phyloP scores from a whole-genome alignment of 306 rosid species.

The Leucaena leucocephala region DNA sequence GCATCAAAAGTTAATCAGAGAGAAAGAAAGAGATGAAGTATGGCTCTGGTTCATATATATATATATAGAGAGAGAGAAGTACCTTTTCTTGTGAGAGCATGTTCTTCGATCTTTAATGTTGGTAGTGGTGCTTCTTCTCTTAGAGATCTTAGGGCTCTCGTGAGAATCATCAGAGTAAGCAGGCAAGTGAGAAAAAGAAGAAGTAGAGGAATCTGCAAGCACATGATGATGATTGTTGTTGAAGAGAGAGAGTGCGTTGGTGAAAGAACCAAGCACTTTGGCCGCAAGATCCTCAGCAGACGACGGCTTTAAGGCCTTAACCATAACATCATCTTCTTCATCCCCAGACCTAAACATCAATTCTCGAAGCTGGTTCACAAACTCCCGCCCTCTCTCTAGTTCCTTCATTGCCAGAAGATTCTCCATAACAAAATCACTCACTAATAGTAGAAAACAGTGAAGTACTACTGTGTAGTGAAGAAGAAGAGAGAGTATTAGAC shows the following conservation, averaged over 20 bases:
- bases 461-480: neutral
- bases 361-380: constrained; percentile 41
- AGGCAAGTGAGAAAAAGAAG: neutral
- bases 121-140: constrained; percentile 27
- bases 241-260: constrained; percentile 47
- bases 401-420: constrained; percentile 38
- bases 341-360: neutral
- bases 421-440: constrained; percentile 7
- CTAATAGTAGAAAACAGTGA: neutral
- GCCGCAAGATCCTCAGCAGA: constrained; percentile 41
- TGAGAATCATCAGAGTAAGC: constrained; percentile 49
- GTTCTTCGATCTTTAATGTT: constrained; percentile 46
- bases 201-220: neutral
- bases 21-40: neutral
- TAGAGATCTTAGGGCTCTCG: constrained; percentile 44
- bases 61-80: neutral
- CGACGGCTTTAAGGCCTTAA: neutral
- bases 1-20: neutral
- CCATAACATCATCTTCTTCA: neutral
- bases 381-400: constrained; percentile 47
- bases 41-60: neutral
- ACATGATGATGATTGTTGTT: neutral
- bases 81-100: constrained; percentile 67
- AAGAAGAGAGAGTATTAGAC: neutral
- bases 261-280: constrained; percentile 46